phyloP scores from a whole-genome alignment of 2,329 filamentous ascomycete genomes.

The Gaeumannomyces tritici region DNA sequence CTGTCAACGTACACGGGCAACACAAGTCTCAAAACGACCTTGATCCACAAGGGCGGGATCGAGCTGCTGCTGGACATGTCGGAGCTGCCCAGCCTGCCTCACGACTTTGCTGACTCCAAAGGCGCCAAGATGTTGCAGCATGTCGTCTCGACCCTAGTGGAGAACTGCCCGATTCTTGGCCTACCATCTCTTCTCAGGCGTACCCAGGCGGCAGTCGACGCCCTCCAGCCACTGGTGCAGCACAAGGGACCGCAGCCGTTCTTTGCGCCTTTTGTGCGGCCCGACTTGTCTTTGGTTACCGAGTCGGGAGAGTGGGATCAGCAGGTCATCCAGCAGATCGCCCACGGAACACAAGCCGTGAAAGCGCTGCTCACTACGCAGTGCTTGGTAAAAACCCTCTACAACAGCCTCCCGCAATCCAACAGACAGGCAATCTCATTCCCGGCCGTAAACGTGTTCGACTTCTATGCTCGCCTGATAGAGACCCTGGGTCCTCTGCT shows the following conservation, averaged over 20 bases:
- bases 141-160: conserved; percentile 69
- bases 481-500: conserved; percentile 69
- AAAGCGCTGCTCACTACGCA: conserved; percentile 73
- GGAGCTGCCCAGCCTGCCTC: conserved; percentile 70
- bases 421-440: conserved; percentile 59
- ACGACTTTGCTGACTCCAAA: conserved; percentile 57
- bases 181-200: conserved; percentile 73
- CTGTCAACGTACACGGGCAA: conserved; percentile 67
- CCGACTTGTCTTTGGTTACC: conserved; percentile 19
- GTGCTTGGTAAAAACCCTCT: conserved; percentile 65
- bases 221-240: conserved; percentile 54
- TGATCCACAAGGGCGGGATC: conserved; percentile 71
- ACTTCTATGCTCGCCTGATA: conserved; percentile 70
- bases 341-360: conserved; percentile 63
- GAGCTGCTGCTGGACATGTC: conserved; percentile 79
- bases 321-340: conserved; percentile 29
- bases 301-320: conserved; percentile 24
- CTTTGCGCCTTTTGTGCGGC: conserved; percentile 57
- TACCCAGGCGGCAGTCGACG: conserved; percentile 58
- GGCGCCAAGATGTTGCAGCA: conserved; percentile 62
- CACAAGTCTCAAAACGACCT: conserved; percentile 57
- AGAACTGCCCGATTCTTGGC: conserved; percentile 70
- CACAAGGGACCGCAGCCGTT: conserved; percentile 48
- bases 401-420: conserved; percentile 63
- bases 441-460: conserved; percentile 69